These are phyloP conservation scores for Cyclotella cryptica DNA, from an alignment of 108 stramenopile species.

Conservation along the genomic window DNA sequence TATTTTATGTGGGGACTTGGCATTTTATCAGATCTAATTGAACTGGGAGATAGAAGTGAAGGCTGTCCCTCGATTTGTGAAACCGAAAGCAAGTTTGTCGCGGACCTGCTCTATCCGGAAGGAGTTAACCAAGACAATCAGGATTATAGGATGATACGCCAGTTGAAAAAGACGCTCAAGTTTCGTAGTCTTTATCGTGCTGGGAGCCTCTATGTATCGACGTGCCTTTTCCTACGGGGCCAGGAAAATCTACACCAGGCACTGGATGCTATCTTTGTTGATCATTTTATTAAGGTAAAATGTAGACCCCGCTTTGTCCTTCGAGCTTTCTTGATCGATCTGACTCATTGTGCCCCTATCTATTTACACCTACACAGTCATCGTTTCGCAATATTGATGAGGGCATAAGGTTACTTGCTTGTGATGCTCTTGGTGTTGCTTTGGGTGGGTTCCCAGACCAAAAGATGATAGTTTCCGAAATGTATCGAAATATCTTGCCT, in stretches of 20 bases:
- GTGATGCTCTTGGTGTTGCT: slow-evolving; percentile 46
- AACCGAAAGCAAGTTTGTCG: slow-evolving; percentile 39
- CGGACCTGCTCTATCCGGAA: slow-evolving; percentile 48
- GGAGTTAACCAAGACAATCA: slow-evolving; percentile 35
- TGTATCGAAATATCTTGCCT: slow-evolving; percentile 28
- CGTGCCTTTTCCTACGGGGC: slow-evolving; percentile 23
- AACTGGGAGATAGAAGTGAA: slow-evolving; percentile 39
- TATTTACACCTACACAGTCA: slow-evolving; percentile 1
- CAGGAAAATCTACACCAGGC: slow-evolving; percentile 36
- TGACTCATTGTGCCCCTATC: neutral
- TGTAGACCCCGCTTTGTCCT: neutral
- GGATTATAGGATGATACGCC: slow-evolving; percentile 40
- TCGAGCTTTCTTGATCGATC: neutral
- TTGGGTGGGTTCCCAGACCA: slow-evolving; percentile 37
- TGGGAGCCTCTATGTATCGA: slow-evolving; percentile 35
- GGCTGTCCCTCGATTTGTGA: slow-evolving; percentile 21
- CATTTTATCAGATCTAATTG: slow-evolving; percentile 22
- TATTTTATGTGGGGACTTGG: slow-evolving; percentile 53
- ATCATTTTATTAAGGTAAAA: slow-evolving; percentile 35
- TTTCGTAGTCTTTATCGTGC: slow-evolving; percentile 30
- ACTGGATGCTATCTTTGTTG: slow-evolving; percentile 30
- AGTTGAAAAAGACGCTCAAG: slow-evolving; percentile 43
- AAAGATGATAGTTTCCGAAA: slow-evolving; percentile 36
- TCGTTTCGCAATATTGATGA: slow-evolving; percentile 45
- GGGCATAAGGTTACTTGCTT: slow-evolving; percentile 31